Base-by-base conservation (phyloP, 225 moss, liverwort and hornwort genomes). In the Bryoerythrophyllum caledonicum region DNA sequence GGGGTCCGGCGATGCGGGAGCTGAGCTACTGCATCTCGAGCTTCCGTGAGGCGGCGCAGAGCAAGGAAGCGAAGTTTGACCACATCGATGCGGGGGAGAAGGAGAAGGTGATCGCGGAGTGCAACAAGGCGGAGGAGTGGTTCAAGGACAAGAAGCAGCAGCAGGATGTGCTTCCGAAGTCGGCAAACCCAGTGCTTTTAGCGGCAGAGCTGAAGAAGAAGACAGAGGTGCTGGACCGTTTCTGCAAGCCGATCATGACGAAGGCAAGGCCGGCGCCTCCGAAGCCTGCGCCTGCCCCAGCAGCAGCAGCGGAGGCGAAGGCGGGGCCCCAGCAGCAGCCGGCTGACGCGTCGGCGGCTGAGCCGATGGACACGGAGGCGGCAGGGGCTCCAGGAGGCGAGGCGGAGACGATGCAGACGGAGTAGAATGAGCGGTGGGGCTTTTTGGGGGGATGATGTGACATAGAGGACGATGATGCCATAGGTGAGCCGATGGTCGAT, bases 211-310 rank as follows among this genome's bases (percentile, higher is more conserved):
- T 99, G 55, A 99, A 93, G 82, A 99, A 99, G 89, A 99, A 99
- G 79, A 91, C 93, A 1, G 99, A 99, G 78, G 89, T 95, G 30
- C 75, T 99, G 73, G 99, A 99, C 88, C 86, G 99, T 80, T 99
- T 95, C 73, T 99, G 95, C 83, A 99, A 95, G 81, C 99, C 99
- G 3, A 93, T 99, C 46, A 99, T 99, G 99, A 99, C 91, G 3
- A 95, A 95, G 73, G 63, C 90, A 0, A 88, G 95, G 82, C 99
- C 99, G n/a, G 81, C 90, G 6, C 99, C 97, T 1, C 93, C 93
- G 0, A 95, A 93, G 80, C 83, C 93, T 19, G 69, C 89, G 23
- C 82, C 95, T 0, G 41, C 17, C 19, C 48, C 48, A 6, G 48
- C 48, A 19, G 48, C 48, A 2, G 48, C 82, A 8, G 80, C 93